A percentile compares a stretch with the other conserved stretches of the same genome.
phyloP scores from a whole-genome alignment of 495 filamentous ascomycete genomes.

The Penicillium pulvis region DNA sequence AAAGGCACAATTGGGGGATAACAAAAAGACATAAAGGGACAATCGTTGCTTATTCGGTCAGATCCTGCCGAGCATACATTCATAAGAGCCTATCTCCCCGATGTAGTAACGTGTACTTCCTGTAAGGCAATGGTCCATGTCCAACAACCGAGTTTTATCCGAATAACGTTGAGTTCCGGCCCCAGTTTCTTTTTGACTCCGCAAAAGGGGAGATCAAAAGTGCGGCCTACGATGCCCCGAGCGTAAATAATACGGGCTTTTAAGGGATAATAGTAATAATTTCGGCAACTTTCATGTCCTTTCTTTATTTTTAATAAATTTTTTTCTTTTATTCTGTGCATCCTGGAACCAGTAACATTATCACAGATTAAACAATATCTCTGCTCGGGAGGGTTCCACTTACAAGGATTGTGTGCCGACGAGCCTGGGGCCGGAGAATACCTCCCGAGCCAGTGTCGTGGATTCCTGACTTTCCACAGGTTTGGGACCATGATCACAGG shows the following conservation, averaged over 20 bases:
- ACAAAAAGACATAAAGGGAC: neutral
- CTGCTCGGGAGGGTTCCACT: conserved; percentile 5
- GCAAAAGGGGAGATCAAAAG: conserved; percentile 8
- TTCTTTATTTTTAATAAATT: neutral
- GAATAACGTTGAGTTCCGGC: conserved; percentile 2
- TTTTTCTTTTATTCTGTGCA: neutral
- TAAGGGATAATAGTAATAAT: too few species aligned
- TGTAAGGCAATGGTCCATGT: neutral
- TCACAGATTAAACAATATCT: neutral
- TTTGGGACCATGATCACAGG: conserved; percentile 20
- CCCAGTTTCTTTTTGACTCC: conserved; percentile 2
- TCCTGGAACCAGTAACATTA: too few species aligned
- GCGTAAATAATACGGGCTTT: neutral
- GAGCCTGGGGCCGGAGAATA: conserved; percentile 5
- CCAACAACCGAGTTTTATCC: conserved; percentile 5
- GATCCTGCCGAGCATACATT: neutral
- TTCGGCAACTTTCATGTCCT: too few species aligned
- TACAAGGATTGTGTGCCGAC: conserved; percentile 1
- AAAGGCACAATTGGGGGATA: neutral
- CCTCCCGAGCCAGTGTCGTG: conserved; percentile 4
- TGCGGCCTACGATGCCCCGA: neutral
- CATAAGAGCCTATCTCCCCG: neutral
- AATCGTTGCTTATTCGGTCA: neutral
- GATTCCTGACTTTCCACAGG: neutral
- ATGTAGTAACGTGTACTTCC: neutral